phyloP scores from a whole-genome alignment of 1,284 basidiomycete species.

The Irpex sp. region DNA sequence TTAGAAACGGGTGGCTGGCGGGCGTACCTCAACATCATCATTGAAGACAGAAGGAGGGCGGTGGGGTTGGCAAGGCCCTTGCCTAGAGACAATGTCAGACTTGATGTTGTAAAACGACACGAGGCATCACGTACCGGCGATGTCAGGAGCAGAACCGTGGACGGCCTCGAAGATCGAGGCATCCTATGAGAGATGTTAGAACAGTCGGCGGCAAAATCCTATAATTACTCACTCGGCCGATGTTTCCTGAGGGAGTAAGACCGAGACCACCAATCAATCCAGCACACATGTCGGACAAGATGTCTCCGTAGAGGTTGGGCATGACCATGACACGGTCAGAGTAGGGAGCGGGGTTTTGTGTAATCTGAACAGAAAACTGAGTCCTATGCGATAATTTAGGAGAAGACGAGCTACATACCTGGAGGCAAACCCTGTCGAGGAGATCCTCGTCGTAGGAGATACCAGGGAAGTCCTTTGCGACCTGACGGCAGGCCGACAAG shows the following conservation, averaged over 20 bases:
- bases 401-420: constrained; percentile 42
- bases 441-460: constrained; percentile 97
- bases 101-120: not conserved
- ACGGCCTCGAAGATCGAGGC: constrained; percentile 99
- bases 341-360: constrained; percentile 92
- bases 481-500: constrained; percentile 94
- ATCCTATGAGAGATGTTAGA: constrained; percentile 51
- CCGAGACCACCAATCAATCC: constrained; percentile 98
- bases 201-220: not conserved
- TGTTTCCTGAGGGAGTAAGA: constrained; percentile 97
- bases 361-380: constrained; percentile 49
- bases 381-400: constrained; percentile 9
- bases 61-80: constrained; percentile 98
- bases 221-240: constrained; percentile 74
- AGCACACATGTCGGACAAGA: constrained; percentile 98
- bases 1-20: constrained; percentile 9
- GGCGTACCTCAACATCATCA: constrained; percentile 92
- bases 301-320: constrained; percentile 96
- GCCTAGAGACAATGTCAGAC: constrained; percentile 45
- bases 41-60: constrained; percentile 88
- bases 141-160: constrained; percentile 93
- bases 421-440: constrained; percentile 94
- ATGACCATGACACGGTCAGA: constrained; percentile 99
- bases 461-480: constrained; percentile 94
- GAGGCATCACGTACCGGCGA: constrained; percentile 55